These are phyloP conservation scores for Pholiota adiposa DNA, from an alignment of 1,284 basidiomycete species.

Conservation along the genomic window DNA sequence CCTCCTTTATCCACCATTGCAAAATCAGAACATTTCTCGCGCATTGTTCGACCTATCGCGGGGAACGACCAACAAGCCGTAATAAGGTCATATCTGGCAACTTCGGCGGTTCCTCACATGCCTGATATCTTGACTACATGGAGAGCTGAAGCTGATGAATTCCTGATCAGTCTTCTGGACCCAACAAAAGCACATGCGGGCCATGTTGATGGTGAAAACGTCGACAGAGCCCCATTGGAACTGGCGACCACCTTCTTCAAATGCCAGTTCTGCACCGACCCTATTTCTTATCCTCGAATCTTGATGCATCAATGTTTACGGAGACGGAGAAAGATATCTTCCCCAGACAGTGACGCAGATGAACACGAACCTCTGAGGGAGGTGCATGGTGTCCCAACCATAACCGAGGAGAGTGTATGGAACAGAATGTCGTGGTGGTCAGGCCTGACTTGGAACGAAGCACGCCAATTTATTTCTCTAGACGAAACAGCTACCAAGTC, in stretches of 20 bases:
- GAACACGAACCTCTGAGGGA: background rate
- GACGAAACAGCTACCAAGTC: conserved; percentile 27
- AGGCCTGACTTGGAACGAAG: conserved; percentile 24
- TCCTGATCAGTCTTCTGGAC: conserved; percentile 14
- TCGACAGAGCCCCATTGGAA: conserved; percentile 14
- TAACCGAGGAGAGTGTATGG: background rate
- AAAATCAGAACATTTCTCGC: conserved; percentile 13
- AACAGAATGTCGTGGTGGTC: background rate
- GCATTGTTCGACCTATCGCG: conserved; percentile 5
- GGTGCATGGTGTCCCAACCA: background rate
- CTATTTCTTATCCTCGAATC: conserved; percentile 34
- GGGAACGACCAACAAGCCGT: background rate
- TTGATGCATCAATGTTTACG: conserved; percentile 31
- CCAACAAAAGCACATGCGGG: background rate
- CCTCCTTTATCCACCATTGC: conserved; percentile 11
- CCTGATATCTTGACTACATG: conserved; percentile 9
- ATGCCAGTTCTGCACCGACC: conserved; percentile 29
- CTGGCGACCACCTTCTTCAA: conserved; percentile 35
- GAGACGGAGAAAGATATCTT: background rate
- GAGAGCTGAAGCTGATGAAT: conserved; percentile 15
- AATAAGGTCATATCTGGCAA: background rate
- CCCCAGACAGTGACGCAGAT: conserved; percentile 8
- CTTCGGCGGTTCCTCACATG: background rate
- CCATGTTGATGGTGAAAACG: background rate
- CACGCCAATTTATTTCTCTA: conserved; percentile 21